Evolutionary conservation across 108 stramenopile species (phyloP), one percentile per base, ranked within the genome.

Genomic region (Nitzschia sp.): DNA sequence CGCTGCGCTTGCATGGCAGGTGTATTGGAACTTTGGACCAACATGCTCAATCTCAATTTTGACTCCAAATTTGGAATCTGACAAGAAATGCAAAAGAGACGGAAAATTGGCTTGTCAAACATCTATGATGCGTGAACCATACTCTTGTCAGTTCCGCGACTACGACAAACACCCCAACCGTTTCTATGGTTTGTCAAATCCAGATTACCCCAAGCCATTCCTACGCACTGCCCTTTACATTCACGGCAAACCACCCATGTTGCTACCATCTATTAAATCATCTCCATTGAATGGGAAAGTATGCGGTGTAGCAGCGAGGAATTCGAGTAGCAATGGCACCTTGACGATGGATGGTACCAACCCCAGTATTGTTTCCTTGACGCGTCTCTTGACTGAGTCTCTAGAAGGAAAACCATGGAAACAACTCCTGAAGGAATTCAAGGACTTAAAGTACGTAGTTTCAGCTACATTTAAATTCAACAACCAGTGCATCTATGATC

Each of bases 271-370:
- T 34, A 5, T 34, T 3, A 3, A 1, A 34, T 34, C 29, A 34
- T 34, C 29, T 34, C 29, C 29, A 34, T 5, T 34, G 5, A 34
- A 34, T 5, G 29, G 29, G 29, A 41, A 64, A 15, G 77, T 48
- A 5, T 39, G 41, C 29, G 5, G 29, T 5, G 29, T 34, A 34
- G 29, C 29, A 34, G 3, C 5, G 29, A 5, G 29, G 29, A 5
- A 34, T 34, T 34, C 5, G 5, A 34, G 29, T 5, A 34, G 5
- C 29, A 34, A 34, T 34, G 29, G 29, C 5, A 34, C 29, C 29
- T 3, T 38, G 8, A 12, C 20, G 26, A 66, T 66, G 65, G 89
- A 91, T 76, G 89, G 89, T 5, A 83, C 85, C 60, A 91, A 91
- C 75, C 89, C 89, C 0, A 73, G 70, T 40, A 51, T 91, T 1